A percentile compares a stretch with the other conserved stretches of the same genome.
These are phyloP conservation scores for Aegilops longissima DNA, from an alignment of 176 grass and related monocot species.

Conservation along the genomic window DNA sequence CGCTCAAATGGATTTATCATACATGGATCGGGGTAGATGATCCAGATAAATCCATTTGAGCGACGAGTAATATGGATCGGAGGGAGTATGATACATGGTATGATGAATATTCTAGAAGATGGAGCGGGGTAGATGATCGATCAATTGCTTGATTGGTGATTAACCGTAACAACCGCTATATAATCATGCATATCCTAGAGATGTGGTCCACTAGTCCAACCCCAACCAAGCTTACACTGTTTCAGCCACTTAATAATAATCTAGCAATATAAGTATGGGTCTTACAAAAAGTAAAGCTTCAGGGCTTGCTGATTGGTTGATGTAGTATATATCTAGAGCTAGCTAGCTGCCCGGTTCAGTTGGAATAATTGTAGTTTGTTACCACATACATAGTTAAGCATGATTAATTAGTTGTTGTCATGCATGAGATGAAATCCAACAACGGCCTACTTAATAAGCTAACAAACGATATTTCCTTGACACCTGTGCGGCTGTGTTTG, in stretches of 20 bases:
- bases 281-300: background rate
- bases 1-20: too few relatives aligned
- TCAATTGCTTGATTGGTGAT: background rate
- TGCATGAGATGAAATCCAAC: background rate
- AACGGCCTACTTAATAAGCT: background rate
- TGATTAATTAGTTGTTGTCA: constrained; percentile 10
- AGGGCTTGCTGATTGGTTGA: constrained; percentile 1
- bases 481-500: background rate
- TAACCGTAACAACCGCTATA: constrained; percentile 10
- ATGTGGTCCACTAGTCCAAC: background rate
- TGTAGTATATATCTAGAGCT: background rate
- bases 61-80: too few relatives aligned
- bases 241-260: constrained; percentile 4
- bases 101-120: background rate
- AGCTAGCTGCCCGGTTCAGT: too few relatives aligned
- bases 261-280: background rate
- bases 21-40: too few relatives aligned
- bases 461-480: background rate
- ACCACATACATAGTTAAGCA: background rate
- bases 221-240: background rate
- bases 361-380: background rate
- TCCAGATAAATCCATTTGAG: too few relatives aligned
- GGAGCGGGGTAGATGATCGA: background rate
- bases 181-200: background rate
- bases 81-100: too few relatives aligned